Evolutionary conservation across 2,329 filamentous ascomycete species (phyloP).

Genomic region (Aspergillus sp.): DNA sequence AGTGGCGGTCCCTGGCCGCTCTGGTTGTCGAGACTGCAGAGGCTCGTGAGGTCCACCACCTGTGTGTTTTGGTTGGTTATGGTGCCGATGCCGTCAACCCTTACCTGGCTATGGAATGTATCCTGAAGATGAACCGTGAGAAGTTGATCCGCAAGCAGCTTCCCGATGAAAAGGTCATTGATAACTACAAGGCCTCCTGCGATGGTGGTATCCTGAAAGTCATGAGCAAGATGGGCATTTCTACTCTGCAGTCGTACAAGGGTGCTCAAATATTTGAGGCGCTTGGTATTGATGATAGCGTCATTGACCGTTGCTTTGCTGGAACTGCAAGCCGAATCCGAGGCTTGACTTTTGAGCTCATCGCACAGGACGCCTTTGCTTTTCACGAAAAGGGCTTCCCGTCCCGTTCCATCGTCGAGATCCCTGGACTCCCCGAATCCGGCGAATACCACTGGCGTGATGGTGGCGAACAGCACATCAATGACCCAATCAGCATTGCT

Average conservation of each 20-base stretch:
- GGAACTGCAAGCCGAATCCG: conserved; percentile 92
- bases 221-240: conserved; percentile 99
- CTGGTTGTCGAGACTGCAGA: conserved; percentile 89
- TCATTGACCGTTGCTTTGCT: conserved; percentile 91
- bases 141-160: conserved; percentile 88
- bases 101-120: conserved; percentile 93
- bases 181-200: conserved; percentile 95
- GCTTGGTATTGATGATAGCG: conserved; percentile 83
- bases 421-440: conserved; percentile 81
- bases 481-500: conserved; percentile 89
- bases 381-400: conserved; percentile 94
- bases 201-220: conserved; percentile 97
- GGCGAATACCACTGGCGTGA: conserved; percentile 99
- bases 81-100: conserved; percentile 93
- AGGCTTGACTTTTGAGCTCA: conserved; percentile 87
- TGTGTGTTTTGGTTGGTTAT: conserved; percentile 96
- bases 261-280: conserved; percentile 97
- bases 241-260: conserved; percentile 93
- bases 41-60: conserved; percentile 95
- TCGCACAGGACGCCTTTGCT: conserved; percentile 89
- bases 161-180: conserved; percentile 73
- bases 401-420: conserved; percentile 67
- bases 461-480: conserved; percentile 90
- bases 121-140: conserved; percentile 93
- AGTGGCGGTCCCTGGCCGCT: conserved; percentile 86